Evolutionary conservation across 306 rosid genomes (phyloP), one percentile per base, ranked within the genome.

Genomic region (Adenanthera pavonina): DNA sequence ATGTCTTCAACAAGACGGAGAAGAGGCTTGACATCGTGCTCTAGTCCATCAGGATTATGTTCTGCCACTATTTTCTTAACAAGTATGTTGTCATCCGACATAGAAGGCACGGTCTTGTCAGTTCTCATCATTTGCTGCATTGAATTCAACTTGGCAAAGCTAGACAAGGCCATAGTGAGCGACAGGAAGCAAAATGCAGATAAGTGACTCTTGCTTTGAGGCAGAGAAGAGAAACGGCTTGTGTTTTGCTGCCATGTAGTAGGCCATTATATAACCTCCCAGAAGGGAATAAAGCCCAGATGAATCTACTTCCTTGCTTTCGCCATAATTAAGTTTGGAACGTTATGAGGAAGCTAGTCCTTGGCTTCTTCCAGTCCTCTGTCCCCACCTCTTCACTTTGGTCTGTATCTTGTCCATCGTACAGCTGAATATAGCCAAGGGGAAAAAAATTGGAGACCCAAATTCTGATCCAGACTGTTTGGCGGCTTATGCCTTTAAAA

Each of bases 241-340:
- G 76, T 60, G 66, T 75, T 77, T 47, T n/a, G 65, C 46, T 72
- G 64, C 83, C 78, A 68, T 78, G 68, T 59, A 36, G 33, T 2
- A 30, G 36, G 44, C 65, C 77, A 56, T 57, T 47, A 85, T 88
- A 88, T 88, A 81, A 62, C 78, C 76, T 1, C 30, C 38, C 36
- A 34, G 40, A 82, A 86, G 78, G 78, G 94, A 86, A 85, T 82
- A 90, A 82, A 89, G 83, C 59, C 17, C 8, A 15, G 4, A 14
- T 78, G 86, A 82, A 89, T 84, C 91, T 77, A 88, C 88, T 88
- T 88, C 89, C 76, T 86, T 90, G 68, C 93, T 90, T 87, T 84
- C 53, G 46, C 40, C 81, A 34, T 65, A 82, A 69, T 82, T 78
- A 69, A 87, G 47, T 56, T 67, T 72, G 57, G 76, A 61, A 66